Evolutionary conservation across 805 yeast species (phyloP).

Genomic region (Ogataea glucozyma): DNA sequence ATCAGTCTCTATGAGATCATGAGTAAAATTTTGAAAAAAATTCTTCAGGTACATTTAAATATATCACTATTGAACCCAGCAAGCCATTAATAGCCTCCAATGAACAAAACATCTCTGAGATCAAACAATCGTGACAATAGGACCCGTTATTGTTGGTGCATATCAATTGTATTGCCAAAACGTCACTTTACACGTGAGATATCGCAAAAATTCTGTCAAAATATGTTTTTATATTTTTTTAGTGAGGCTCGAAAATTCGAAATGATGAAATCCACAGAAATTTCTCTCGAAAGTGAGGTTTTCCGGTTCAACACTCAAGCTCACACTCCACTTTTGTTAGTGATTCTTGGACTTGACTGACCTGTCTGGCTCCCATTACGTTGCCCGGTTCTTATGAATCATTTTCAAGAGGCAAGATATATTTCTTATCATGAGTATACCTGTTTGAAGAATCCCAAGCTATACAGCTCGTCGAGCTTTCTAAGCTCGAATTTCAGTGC

Average conservation of each 20-base stretch:
- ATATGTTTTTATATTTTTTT: neutral
- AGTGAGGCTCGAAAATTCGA: neutral
- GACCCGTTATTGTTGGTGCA: neutral
- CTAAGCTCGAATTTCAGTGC: neutral
- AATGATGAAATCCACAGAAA: too few relatives aligned
- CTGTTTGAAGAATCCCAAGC: neutral
- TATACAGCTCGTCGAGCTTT: neutral
- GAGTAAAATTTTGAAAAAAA: neutral
- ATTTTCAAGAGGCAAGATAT: too few relatives aligned
- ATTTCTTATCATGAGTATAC: neutral
- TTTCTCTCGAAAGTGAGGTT: too few relatives aligned
- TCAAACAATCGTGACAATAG: neutral
- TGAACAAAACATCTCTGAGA: neutral
- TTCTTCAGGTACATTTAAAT: neutral
- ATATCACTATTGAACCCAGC: too few relatives aligned
- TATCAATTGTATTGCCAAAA: too few relatives aligned
- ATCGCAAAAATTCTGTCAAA: neutral
- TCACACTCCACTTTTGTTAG: too few relatives aligned
- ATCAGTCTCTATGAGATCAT: too few relatives aligned
- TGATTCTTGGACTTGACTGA: too few relatives aligned
- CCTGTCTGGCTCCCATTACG: too few relatives aligned
- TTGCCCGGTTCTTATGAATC: too few relatives aligned
- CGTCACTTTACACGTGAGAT: slow-evolving; percentile 1
- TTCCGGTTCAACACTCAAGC: too few relatives aligned
- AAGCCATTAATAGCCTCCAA: too few relatives aligned